Conservation (phyloP, 345 rosid species). For the Gossypium ekmanianum region DNA sequence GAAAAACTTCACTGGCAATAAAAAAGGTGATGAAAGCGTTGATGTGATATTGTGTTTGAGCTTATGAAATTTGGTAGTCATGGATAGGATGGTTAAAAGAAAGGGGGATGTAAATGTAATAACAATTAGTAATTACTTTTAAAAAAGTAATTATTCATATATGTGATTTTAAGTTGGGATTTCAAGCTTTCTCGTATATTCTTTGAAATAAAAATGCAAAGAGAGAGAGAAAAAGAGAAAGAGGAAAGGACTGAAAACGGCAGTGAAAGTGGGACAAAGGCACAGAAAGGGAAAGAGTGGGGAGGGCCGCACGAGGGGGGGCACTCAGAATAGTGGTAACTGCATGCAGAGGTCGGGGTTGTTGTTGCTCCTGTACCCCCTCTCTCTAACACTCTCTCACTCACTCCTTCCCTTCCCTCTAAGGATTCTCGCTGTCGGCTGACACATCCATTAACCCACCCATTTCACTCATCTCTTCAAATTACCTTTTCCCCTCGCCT, state of each 20-base stretch:
- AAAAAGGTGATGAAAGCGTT: neutral
- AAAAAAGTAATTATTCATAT: too few relatives aligned
- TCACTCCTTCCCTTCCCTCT: neutral
- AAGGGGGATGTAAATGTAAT: too few relatives aligned
- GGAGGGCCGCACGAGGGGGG: conserved; percentile 46
- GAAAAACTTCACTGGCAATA: neutral
- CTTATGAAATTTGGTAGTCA: neutral
- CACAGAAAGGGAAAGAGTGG: neutral
- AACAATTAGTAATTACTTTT: too few relatives aligned
- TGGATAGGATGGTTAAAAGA: neutral
- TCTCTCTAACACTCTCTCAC: neutral
- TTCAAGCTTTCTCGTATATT: too few relatives aligned
- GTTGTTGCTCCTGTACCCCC: neutral
- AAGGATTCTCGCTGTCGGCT: conserved; percentile 49
- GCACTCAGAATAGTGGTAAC: conserved; percentile 13
- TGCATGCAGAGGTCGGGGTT: neutral
- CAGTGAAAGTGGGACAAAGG: neutral
- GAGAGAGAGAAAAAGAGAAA: too few relatives aligned
- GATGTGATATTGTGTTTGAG: neutral
- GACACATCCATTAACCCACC: conserved; percentile 17
- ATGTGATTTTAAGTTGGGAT: too few relatives aligned
- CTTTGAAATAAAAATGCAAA: too few relatives aligned
- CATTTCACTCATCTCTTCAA: neutral
- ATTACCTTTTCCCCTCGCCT: neutral
- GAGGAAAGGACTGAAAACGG: too few relatives aligned